A percentile compares a stretch with the other conserved stretches of the same genome.
phyloP scores from a whole-genome alignment of 257 asterid species.

The Lithospermum erythrorhizon region DNA sequence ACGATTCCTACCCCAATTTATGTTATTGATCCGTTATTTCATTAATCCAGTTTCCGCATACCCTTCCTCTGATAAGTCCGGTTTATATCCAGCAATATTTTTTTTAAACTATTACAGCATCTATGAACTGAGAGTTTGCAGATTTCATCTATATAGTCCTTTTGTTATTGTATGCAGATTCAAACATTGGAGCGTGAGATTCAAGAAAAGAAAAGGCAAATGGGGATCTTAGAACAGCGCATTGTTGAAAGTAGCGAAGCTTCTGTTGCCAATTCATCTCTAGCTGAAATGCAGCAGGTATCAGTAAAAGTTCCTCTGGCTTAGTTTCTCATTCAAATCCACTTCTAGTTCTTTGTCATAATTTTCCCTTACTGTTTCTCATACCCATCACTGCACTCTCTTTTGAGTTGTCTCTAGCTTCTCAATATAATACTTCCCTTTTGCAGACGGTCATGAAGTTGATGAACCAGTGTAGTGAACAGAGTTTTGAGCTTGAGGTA shows the following conservation, averaged over 20 bases:
- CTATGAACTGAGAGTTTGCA: no score
- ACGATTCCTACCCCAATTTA: no score
- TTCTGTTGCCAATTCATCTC: conserved; percentile 66
- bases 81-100: no score
- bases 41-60: no score
- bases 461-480: conserved; percentile 82
- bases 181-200: conserved; percentile 79
- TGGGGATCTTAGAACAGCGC: conserved; percentile 71
- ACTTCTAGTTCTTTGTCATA: background rate
- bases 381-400: background rate
- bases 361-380: background rate
- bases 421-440: background rate
- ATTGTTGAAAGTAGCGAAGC: conserved; percentile 82
- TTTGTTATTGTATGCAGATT: conserved; percentile 32
- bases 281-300: conserved; percentile 96
- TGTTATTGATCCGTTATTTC: no score
- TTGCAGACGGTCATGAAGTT: conserved; percentile 62
- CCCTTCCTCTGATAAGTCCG: no score
- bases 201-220: conserved; percentile 73
- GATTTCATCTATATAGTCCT: background rate
- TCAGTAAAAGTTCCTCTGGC: conserved; percentile 1
- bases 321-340: background rate
- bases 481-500: conserved; percentile 93
- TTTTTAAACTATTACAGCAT: no score
- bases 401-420: background rate